phyloP scores from a whole-genome alignment of 805 yeast species.

The Yarrowia phangngaensis region DNA sequence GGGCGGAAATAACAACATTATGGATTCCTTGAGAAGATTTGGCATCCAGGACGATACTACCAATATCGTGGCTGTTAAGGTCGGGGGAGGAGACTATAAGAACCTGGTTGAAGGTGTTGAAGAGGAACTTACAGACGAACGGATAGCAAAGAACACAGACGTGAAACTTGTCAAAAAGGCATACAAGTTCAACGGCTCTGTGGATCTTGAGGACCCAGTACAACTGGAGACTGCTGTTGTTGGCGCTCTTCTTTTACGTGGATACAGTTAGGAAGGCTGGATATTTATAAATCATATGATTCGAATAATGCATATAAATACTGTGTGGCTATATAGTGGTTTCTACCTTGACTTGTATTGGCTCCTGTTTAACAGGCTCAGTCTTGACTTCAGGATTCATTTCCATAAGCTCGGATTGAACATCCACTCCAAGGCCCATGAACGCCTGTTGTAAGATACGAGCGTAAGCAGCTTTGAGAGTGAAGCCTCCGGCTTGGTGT shows the following conservation, averaged over 20 bases:
- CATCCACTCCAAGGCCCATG: slow-evolving; percentile 78
- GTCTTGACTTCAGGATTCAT: slow-evolving; percentile 5
- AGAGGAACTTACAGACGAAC: slow-evolving; percentile 25
- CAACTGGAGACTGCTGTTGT: slow-evolving; percentile 27
- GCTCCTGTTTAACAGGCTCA: background rate
- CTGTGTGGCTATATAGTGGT: slow-evolving; percentile 2
- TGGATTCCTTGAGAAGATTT: slow-evolving; percentile 66
- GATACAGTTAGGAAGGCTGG: slow-evolving; percentile 25
- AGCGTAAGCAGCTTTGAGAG: slow-evolving; percentile 61
- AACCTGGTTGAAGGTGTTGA: slow-evolving; percentile 30
- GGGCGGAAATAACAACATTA: slow-evolving; percentile 52
- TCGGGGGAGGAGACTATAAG: slow-evolving; percentile 35
- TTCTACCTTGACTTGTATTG: slow-evolving; percentile 26
- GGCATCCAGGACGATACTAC: slow-evolving; percentile 56
- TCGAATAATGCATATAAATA: slow-evolving; percentile 25
- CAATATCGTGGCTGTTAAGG: slow-evolving; percentile 51
- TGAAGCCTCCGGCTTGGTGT: slow-evolving; percentile 82
- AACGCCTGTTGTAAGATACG: slow-evolving; percentile 85
- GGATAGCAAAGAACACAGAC: slow-evolving; percentile 26
- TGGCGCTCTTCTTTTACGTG: slow-evolving; percentile 31
- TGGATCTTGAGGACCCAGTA: slow-evolving; percentile 19
- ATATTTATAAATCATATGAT: too few relatives aligned
- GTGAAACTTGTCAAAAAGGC: slow-evolving; percentile 28
- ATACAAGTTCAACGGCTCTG: slow-evolving; percentile 29
- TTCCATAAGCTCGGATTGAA: slow-evolving; percentile 50